A percentile compares a stretch with the other conserved stretches of the same genome.
phyloP scores from a whole-genome alignment of 495 filamentous ascomycete genomes.

The Sabuloglossum arenarium region DNA sequence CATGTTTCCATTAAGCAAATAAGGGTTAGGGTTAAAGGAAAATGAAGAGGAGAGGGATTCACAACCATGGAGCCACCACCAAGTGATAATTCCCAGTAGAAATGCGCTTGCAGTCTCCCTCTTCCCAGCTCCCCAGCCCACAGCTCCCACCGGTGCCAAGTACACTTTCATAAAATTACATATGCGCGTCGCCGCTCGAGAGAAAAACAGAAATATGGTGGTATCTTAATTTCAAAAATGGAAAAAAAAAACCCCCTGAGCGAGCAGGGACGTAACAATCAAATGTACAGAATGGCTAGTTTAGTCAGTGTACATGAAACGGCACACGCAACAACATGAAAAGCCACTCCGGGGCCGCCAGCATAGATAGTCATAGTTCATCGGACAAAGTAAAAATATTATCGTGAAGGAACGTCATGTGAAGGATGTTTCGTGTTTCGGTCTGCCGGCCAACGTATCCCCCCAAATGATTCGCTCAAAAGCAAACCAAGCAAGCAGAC shows the following conservation, averaged over 20 bases:
- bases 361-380: background rate
- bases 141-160: too few species aligned
- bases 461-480: background rate
- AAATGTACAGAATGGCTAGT: background rate
- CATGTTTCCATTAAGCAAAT: too few species aligned
- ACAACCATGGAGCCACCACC: too few species aligned
- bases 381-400: background rate
- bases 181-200: background rate
- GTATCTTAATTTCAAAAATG: background rate
- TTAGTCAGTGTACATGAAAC: background rate
- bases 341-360: background rate
- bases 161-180: background rate
- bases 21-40: too few species aligned
- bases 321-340: background rate
- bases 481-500: background rate
- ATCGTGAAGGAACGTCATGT: background rate
- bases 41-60: too few species aligned
- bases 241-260: background rate
- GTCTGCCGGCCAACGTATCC: background rate
- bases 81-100: too few species aligned
- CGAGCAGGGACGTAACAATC: background rate
- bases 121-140: background rate
- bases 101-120: too few species aligned
- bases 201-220: background rate
- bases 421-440: background rate